A percentile compares a stretch with the other conserved stretches of the same genome.
phyloP scores from a whole-genome alignment of 192 early-diverging fungal genomes.

The Umbelopsis vinacea region DNA sequence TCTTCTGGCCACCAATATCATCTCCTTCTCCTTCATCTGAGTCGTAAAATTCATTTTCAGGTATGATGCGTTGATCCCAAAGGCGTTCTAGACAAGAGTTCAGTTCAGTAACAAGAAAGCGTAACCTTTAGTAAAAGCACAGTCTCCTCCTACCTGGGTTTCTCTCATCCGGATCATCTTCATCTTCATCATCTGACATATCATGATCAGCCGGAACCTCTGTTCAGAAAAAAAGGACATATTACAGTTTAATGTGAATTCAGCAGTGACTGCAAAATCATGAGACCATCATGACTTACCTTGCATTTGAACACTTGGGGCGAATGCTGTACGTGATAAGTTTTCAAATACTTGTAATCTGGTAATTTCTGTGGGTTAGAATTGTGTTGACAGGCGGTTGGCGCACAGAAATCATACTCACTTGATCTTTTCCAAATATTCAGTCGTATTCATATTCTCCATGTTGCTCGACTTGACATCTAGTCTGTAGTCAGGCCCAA shows the following conservation, averaged over 20 bases:
- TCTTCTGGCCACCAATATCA: constrained; percentile 4
- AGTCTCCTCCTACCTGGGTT: constrained; percentile 60
- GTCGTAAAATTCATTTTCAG: constrained; percentile 77
- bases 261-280: not conserved
- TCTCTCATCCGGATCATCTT: constrained; percentile 62
- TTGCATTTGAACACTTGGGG: constrained; percentile 85
- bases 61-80: constrained; percentile 65
- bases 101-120: not conserved
- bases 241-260: no score
- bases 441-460: constrained; percentile 87
- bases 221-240: constrained; percentile 17
- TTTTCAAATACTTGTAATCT: constrained; percentile 71
- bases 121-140: no score
- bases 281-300: constrained; percentile 26
- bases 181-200: constrained; percentile 72
- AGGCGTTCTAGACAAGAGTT: constrained; percentile 51
- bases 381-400: not conserved
- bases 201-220: constrained; percentile 76
- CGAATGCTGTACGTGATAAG: constrained; percentile 60
- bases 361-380: not conserved
- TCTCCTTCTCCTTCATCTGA: constrained; percentile 65
- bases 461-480: constrained; percentile 88
- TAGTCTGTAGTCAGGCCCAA: constrained; percentile 88
- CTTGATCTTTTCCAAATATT: constrained; percentile 86
- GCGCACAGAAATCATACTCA: constrained; percentile 29